phyloP scores from a whole-genome alignment of 495 filamentous ascomycete species.

The Ascobolus immersus region DNA sequence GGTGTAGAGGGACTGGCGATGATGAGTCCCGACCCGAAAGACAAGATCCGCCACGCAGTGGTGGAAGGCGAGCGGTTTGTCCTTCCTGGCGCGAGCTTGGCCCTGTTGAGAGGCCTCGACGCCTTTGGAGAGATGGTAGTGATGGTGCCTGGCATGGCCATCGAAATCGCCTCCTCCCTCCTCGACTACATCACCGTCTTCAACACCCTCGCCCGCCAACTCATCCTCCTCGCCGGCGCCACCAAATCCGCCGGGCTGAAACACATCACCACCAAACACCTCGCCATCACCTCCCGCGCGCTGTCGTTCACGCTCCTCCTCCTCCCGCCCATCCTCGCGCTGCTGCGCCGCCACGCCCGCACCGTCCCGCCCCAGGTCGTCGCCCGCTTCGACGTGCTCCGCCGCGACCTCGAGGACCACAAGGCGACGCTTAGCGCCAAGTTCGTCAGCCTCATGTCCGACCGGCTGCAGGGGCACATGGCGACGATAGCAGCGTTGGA shows the following conservation, averaged over 20 bases:
- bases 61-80: slow-evolving; percentile 72
- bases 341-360: slow-evolving; percentile 49
- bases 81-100: slow-evolving; percentile 54
- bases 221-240: slow-evolving; percentile 85
- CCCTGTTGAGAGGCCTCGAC: slow-evolving; percentile 56
- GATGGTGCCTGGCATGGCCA: slow-evolving; percentile 63
- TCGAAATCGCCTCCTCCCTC: slow-evolving; percentile 49
- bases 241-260: slow-evolving; percentile 75
- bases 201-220: slow-evolving; percentile 77
- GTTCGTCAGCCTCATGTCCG: slow-evolving; percentile 83
- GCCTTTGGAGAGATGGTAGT: slow-evolving; percentile 60
- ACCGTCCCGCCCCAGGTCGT: slow-evolving; percentile 35
- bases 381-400: slow-evolving; percentile 82
- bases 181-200: slow-evolving; percentile 37
- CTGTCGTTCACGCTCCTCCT: slow-evolving; percentile 66
- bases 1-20: slow-evolving; percentile 6
- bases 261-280: slow-evolving; percentile 88
- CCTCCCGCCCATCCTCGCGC: slow-evolving; percentile 77
- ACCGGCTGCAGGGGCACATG: slow-evolving; percentile 43
- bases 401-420: slow-evolving; percentile 73
- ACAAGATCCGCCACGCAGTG: slow-evolving; percentile 43
- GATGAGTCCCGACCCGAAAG: slow-evolving; percentile 23
- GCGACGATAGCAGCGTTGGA: slow-evolving; percentile 48
- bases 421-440: slow-evolving; percentile 85
- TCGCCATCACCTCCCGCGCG: slow-evolving; percentile 76